Base-by-base conservation (phyloP, 306 rosid species). In the Dryas drummondii region DNA sequence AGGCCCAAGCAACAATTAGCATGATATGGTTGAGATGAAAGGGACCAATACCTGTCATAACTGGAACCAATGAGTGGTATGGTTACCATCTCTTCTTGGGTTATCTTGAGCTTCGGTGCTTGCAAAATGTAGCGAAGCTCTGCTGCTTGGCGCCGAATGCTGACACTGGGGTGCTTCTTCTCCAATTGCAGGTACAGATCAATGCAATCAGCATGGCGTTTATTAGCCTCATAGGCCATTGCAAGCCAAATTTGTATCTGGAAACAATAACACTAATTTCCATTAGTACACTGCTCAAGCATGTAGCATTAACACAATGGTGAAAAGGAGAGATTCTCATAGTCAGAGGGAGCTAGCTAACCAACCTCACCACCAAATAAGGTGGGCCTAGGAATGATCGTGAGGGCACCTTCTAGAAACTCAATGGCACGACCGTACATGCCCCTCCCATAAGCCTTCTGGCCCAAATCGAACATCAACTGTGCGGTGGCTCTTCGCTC, bases 241-340 rank as follows among this genome's bases (percentile, higher is more conserved):
- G 97, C 98, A 78, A 94, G 88, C 97, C 98, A 94, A 81, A 94
- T 94, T 80, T 92, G 96, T 59, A 94, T 91, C 98, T 94, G 89
- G 81, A 80, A 82, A 73, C 70, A 64, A 62, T 5, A 7, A 9
- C n/a, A 32, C 62, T 46, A 50, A 37, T 26, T 54, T n/a, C 22
- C 52, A 59, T 19, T 41, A 41, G 48, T 17, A 50, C 49, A 15
- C 22, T 46, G 41, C 70, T 51, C 54, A 77, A 61, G 26, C 53
- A 61, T 44, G 27, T 61, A 9, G 57, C 54, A 55, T 32, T 4
- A 4, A 53, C 22, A 45, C 41, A 19, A 44, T 10, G 11, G 14
- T 15, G 56, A 13, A 51, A 68, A 19, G 44, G 16, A 71, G 19
- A 71, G 62, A 58, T 66, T 61, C 56, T 68, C 46, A 44, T 13